Evolutionary conservation across 2,329 filamentous ascomycete genomes (phyloP).

Genomic region (Sclerotinia trifoliorum): DNA sequence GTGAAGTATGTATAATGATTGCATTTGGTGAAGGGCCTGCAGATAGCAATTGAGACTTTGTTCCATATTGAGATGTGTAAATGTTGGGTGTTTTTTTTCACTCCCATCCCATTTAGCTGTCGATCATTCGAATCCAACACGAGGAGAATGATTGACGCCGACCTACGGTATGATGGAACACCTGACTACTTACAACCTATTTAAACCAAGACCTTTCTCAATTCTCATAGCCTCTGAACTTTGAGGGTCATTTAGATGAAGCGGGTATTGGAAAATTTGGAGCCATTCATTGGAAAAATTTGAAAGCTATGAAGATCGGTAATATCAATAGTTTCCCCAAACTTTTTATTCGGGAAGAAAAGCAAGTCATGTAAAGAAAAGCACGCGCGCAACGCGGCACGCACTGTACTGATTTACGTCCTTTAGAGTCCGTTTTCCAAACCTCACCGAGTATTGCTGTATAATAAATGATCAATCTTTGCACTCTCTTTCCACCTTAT

Average conservation of each 20-base stretch:
- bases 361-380: constrained; percentile 3
- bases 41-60: constrained; percentile 7
- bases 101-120: constrained; percentile 8
- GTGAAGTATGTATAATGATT: constrained; percentile 14
- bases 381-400: not conserved
- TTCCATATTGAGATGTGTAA: constrained; percentile 2
- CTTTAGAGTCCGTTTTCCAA: not conserved
- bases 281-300: constrained; percentile 14
- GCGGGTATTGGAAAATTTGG: constrained; percentile 5
- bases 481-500: not conserved
- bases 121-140: constrained; percentile 19
- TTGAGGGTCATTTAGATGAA: constrained; percentile 4
- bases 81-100: constrained; percentile 4
- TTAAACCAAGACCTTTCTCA: not conserved
- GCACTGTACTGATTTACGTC: not conserved
- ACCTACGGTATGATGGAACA: constrained; percentile 6
- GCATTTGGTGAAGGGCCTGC: constrained; percentile 7
- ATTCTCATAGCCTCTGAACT: not conserved
- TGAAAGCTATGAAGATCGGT: constrained; percentile 16
- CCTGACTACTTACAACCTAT: constrained; percentile 1
- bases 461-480: not conserved
- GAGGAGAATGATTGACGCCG: constrained; percentile 9
- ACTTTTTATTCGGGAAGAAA: not conserved
- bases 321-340: constrained; percentile 6
- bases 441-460: too few species aligned